Conservation (phyloP, 345 rosid species). For the Gossypium turneri region DNA sequence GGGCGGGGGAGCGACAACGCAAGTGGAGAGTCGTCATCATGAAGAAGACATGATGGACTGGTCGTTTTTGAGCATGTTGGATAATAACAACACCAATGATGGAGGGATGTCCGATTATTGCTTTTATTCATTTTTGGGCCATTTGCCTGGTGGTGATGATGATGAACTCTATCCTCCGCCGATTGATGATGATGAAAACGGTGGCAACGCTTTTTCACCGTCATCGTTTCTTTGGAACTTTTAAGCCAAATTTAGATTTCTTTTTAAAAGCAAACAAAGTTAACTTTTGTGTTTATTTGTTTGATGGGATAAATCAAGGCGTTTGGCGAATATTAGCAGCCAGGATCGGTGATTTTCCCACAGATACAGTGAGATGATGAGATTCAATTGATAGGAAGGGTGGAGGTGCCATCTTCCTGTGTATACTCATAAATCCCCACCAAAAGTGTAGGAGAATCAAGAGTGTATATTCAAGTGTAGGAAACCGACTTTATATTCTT, state of each 20-base stretch:
- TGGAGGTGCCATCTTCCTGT: neutral
- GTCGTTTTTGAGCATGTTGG: constrained; percentile 38
- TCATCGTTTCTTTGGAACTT: constrained; percentile 61
- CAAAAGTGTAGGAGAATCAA: neutral
- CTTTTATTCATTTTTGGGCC: constrained; percentile 17
- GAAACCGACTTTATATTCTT: neutral
- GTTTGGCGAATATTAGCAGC: constrained; percentile 12
- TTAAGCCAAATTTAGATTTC: constrained; percentile 6
- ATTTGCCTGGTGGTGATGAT: neutral
- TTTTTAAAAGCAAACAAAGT: too few relatives aligned
- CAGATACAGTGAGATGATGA: neutral
- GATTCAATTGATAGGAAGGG: neutral
- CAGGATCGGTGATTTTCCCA: neutral
- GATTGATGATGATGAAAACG: constrained; percentile 14
- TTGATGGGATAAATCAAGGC: neutral
- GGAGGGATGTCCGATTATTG: constrained; percentile 22
- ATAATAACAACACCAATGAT: constrained; percentile 1
- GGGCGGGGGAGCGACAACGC: neutral
- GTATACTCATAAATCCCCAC: neutral
- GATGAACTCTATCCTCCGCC: constrained; percentile 9
- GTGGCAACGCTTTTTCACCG: constrained; percentile 9
- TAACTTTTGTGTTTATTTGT: neutral
- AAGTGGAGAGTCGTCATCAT: constrained; percentile 2
- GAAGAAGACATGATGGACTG: constrained; percentile 35
- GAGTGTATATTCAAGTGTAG: neutral